These are phyloP conservation scores for Leptographium galeiforme DNA, from an alignment of 2,329 filamentous ascomycete genomes.

Conservation along the genomic window DNA sequence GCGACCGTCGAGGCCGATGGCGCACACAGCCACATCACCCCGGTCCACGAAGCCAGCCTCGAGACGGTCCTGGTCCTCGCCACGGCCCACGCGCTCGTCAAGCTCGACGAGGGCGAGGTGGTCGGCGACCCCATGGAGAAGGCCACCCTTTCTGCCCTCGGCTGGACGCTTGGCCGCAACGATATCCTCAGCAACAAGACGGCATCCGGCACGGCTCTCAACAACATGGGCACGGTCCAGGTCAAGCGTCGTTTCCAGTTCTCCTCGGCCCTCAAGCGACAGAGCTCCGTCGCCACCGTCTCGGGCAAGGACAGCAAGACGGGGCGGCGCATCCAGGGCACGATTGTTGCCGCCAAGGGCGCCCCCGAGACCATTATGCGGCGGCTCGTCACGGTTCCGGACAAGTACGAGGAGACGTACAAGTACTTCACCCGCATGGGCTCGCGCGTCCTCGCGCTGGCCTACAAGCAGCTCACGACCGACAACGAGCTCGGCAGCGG, in stretches of 20 bases:
- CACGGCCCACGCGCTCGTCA: slow-evolving; percentile 89
- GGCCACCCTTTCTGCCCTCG: slow-evolving; percentile 76
- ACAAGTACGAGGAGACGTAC: slow-evolving; percentile 92
- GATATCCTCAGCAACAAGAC: slow-evolving; percentile 65
- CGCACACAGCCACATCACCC: slow-evolving; percentile 65
- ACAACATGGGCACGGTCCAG: slow-evolving; percentile 64
- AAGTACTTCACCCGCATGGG: slow-evolving; percentile 97
- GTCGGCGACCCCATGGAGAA: slow-evolving; percentile 99
- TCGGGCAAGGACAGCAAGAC: slow-evolving; percentile 57
- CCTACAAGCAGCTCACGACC: slow-evolving; percentile 78
- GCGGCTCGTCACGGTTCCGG: slow-evolving; percentile 72
- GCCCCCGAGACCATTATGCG: slow-evolving; percentile 93
- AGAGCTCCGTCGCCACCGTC: slow-evolving; percentile 85
- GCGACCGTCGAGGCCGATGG: slow-evolving; percentile 62
- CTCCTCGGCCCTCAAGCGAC: slow-evolving; percentile 88
- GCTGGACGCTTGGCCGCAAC: slow-evolving; percentile 85
- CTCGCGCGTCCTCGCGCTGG: slow-evolving; percentile 83
- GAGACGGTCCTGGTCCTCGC: slow-evolving; percentile 89
- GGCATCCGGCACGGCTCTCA: slow-evolving; percentile 30
- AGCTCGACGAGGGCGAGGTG: slow-evolving; percentile 90
- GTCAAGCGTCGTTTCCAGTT: slow-evolving; percentile 97
- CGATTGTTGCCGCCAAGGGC: slow-evolving; percentile 91
- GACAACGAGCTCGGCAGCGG: slow-evolving; percentile 71
- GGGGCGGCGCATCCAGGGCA: slow-evolving; percentile 65
- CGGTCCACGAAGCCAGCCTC: slow-evolving; percentile 55